Conservation (phyloP, 495 filamentous ascomycete genomes). For the Hyaloscypha hepaticicola region DNA sequence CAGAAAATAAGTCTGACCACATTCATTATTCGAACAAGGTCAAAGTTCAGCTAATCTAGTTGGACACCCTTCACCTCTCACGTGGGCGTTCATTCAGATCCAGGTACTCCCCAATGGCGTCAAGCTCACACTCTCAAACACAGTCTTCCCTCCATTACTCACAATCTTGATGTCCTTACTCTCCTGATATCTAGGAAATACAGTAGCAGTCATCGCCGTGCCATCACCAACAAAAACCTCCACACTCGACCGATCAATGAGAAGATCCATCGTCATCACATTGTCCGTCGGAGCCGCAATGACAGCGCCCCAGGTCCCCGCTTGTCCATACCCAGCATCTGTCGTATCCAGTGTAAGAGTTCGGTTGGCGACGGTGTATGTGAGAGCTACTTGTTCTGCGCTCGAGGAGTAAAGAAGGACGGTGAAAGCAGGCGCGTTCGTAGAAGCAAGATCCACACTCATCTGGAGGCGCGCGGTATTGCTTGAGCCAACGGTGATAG, state of each 20-base stretch:
- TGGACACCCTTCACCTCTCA: no score
- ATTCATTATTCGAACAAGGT: no score
- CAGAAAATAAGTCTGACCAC: no score
- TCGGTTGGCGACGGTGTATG: conserved; percentile 6
- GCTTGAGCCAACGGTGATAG: conserved; percentile 15
- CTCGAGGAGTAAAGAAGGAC: conserved; percentile 7
- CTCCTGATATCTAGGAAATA: conserved; percentile 23
- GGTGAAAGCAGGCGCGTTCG: conserved; percentile 18
- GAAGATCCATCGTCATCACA: conserved; percentile 13
- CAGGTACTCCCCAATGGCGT: conserved; percentile 7
- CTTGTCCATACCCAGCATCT: conserved; percentile 27
- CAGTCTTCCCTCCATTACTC: conserved; percentile 14
- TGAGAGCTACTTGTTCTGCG: conserved; percentile 12
- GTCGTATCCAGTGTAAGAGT: conserved; percentile 24
- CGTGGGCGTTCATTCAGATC: no score
- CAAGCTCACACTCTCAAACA: conserved; percentile 20
- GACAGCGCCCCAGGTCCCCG: conserved; percentile 13
- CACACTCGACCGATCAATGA: conserved; percentile 24
- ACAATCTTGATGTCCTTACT: conserved; percentile 16
- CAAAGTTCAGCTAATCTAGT: no score
- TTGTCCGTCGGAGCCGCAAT: conserved; percentile 2
- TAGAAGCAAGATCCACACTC: conserved; percentile 11
- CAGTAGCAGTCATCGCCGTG: conserved; percentile 17
- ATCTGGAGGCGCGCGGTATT: conserved; percentile 20
- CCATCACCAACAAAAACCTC: conserved; percentile 25